Percentiles rank a stretch among this genome's conserved stretches.
Evolutionary conservation across 192 early-diverging fungal genomes (phyloP).

Genomic region (Coemansia interrupta): DNA sequence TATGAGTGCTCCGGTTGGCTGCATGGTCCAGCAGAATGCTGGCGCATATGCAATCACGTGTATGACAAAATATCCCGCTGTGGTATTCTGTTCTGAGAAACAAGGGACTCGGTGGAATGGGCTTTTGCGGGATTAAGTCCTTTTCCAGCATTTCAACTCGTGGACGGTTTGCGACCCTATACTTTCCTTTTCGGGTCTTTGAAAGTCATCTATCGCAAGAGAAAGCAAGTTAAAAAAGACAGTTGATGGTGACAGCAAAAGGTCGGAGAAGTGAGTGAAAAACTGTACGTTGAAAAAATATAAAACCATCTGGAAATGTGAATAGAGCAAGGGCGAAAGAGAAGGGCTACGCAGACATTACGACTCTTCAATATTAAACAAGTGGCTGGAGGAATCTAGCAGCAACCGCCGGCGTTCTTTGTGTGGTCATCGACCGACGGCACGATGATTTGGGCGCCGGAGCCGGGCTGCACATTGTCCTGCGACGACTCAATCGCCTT

Average conservation of each 20-base stretch:
- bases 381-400: conserved; percentile 47
- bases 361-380: too few species aligned
- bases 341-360: too few species aligned
- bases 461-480: conserved; percentile 64
- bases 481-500: conserved; percentile 84
- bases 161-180: too few species aligned
- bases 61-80: too few species aligned
- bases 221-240: background rate
- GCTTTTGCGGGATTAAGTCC: too few species aligned
- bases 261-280: background rate
- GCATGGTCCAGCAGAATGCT: background rate
- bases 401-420: conserved; percentile 61
- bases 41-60: background rate
- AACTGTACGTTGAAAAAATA: conserved; percentile 5
- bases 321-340: too few species aligned
- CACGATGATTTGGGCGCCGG: conserved; percentile 69
- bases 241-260: background rate
- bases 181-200: too few species aligned
- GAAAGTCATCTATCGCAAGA: background rate
- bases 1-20: too few species aligned
- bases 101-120: too few species aligned
- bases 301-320: background rate
- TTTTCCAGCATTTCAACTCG: too few species aligned
- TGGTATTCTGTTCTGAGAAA: too few species aligned
- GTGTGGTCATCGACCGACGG: conserved; percentile 60